Conservation (phyloP, 2,329 filamentous ascomycete species). For the Zymoseptoria ardabiliae region DNA sequence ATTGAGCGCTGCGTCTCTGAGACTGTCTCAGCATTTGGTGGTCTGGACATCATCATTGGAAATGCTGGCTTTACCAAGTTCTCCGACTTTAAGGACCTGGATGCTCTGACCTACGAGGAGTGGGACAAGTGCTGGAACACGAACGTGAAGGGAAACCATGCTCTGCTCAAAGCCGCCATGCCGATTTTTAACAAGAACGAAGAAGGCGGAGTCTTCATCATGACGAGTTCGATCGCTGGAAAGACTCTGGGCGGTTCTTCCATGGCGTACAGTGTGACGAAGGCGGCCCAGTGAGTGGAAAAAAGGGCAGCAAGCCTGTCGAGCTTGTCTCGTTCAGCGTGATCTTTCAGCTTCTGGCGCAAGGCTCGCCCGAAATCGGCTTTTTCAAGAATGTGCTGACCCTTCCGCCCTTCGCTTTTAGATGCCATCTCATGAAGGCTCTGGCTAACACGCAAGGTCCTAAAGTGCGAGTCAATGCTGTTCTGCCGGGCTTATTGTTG, state of each 20-base stretch:
- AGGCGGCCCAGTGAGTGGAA: conserved; percentile 52
- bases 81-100: conserved; percentile 49
- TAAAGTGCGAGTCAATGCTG: conserved; percentile 57
- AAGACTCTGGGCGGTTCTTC: conserved; percentile 47
- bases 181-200: conserved; percentile 54
- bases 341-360: no score
- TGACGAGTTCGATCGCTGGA: conserved; percentile 55
- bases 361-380: conserved; percentile 25
- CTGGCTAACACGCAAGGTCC: conserved; percentile 55
- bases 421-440: conserved; percentile 44
- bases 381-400: no score
- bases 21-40: conserved; percentile 54
- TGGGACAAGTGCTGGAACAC: conserved; percentile 60
- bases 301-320: no score
- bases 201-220: conserved; percentile 57
- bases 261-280: conserved; percentile 70
- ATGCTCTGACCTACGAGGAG: conserved; percentile 52
- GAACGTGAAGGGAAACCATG: conserved; percentile 46
- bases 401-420: no score
- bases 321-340: no score
- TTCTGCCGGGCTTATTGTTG: conserved; percentile 56
- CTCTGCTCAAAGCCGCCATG: conserved; percentile 34
- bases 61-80: conserved; percentile 66
- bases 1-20: conserved; percentile 54
- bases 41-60: conserved; percentile 69